Evolutionary conservation across 2,329 filamentous ascomycete genomes (phyloP).

Genomic region (Lachnellula subtilissima): DNA sequence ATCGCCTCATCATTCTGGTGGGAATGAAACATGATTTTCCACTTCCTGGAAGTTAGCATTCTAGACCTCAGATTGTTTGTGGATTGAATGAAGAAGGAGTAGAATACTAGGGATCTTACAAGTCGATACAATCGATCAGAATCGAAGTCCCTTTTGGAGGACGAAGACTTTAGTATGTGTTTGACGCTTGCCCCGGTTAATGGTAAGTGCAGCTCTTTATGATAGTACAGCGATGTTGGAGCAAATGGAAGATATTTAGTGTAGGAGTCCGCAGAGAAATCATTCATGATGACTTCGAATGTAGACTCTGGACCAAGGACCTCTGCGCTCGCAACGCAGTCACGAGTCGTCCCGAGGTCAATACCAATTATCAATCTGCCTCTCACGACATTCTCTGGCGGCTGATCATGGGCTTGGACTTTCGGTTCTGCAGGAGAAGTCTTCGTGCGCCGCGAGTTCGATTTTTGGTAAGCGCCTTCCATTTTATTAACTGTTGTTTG

Average conservation of each 20-base stretch:
- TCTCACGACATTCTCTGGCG: neutral
- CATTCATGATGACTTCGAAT: neutral
- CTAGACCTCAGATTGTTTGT: neutral
- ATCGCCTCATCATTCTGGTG: neutral
- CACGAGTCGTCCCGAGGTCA: neutral
- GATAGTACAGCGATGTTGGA: neutral
- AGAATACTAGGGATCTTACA: neutral
- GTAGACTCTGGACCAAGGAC: neutral
- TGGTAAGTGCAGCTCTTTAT: neutral
- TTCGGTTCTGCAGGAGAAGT: too few relatives aligned
- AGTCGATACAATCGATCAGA: neutral
- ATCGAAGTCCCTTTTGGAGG: neutral
- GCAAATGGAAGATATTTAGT: neutral
- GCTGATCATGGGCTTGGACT: neutral
- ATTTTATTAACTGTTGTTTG: too few relatives aligned
- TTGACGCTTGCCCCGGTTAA: neutral
- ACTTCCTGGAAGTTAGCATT: neutral
- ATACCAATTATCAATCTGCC: neutral
- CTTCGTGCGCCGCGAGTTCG: neutral
- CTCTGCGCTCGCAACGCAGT: neutral
- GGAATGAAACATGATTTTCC: neutral
- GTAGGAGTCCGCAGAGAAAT: neutral
- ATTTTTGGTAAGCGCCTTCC: neutral
- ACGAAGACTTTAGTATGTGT: neutral
- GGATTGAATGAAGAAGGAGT: too few relatives aligned